A percentile compares a stretch with the other conserved stretches of the same genome.
Evolutionary conservation across 495 filamentous ascomycete genomes (phyloP).

Genomic region (Penicillium parvum): DNA sequence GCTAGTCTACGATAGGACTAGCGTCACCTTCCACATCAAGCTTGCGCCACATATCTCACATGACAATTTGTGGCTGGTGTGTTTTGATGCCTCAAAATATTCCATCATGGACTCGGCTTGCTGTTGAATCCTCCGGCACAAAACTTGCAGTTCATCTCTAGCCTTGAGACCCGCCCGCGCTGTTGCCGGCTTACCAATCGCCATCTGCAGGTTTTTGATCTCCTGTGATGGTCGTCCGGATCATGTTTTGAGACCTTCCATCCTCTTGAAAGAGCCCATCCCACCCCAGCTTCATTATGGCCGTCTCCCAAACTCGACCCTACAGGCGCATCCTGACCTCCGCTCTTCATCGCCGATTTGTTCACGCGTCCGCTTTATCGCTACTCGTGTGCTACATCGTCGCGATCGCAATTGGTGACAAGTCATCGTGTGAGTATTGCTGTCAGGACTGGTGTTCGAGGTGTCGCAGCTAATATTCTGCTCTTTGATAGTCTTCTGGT

Average conservation of each 20-base stretch:
- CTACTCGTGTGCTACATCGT: constrained; percentile 70
- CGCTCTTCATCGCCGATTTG: constrained; percentile 80
- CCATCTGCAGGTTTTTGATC: constrained; percentile 7
- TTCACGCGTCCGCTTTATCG: constrained; percentile 61
- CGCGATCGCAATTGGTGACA: constrained; percentile 64
- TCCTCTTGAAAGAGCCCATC: constrained; percentile 27
- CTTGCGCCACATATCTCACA: constrained; percentile 17
- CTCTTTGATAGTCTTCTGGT: constrained; percentile 63
- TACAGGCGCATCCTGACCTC: constrained; percentile 93
- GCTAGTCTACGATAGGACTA: constrained; percentile 19
- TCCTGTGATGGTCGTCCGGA: constrained; percentile 21
- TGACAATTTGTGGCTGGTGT: constrained; percentile 36
- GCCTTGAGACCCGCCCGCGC: constrained; percentile 2
- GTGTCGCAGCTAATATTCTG: background rate
- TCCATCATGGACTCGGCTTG: constrained; percentile 14
- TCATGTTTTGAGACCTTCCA: constrained; percentile 34
- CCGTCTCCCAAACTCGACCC: constrained; percentile 44
- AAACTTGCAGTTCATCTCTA: constrained; percentile 7
- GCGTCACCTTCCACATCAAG: background rate
- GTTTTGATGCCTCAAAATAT: constrained; percentile 41
- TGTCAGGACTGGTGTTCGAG: background rate
- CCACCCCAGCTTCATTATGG: constrained; percentile 41
- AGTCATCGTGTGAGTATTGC: constrained; percentile 57
- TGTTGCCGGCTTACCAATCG: constrained; percentile 2
- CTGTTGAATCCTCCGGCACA: constrained; percentile 9